Base-by-base conservation (phyloP, 306 rosid genomes). In the Argentina anserina region DNA sequence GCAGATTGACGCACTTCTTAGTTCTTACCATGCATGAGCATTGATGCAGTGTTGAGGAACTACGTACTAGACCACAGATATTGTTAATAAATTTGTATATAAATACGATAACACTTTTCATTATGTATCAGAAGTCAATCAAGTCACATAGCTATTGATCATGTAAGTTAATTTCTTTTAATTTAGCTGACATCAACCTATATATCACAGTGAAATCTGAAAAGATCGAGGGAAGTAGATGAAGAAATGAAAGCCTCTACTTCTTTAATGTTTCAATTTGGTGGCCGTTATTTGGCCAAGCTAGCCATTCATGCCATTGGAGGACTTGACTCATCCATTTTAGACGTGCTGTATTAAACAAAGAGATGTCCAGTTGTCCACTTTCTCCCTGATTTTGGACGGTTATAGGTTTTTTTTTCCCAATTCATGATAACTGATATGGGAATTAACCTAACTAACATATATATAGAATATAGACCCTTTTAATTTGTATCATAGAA, bases 401-500 rank as follows among this genome's bases (percentile, higher is more conserved):
- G 36, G 33, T 36, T 1, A 26, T 20, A 37, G 60, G 25, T 41
- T 39, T 42, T 53, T 53, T 49, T 69, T 12, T 31, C 42, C 26
- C 41, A 14, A 37, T 34, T 53, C 36, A 52, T 55, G 52, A 10
- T 15, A 25, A 5, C 14, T 28, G 65, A 59, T 59, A 15, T 71
- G 75, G 66, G 41, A 71, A 56, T 17, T 1, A 71, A 26, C 75
- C 67, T 71, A 71, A 71, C 66, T 26, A 18, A 7, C 18, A 11
- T 26, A 40, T 28, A 11, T 26, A 40, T 26, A 10, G 26, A 53
- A 55, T 70, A 15, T 55, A 70, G 67, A 26, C 41, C 53, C 9
- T n/a, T n/a, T n/a, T n/a, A n/a, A n/a, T n/a, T n/a, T n/a, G n/a
- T n/a, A n/a, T n/a, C n/a, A n/a, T n/a, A n/a, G n/a, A n/a, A n/a